Conservation (phyloP, 208 protist species). For the Wallacemonas rigidus region DNA sequence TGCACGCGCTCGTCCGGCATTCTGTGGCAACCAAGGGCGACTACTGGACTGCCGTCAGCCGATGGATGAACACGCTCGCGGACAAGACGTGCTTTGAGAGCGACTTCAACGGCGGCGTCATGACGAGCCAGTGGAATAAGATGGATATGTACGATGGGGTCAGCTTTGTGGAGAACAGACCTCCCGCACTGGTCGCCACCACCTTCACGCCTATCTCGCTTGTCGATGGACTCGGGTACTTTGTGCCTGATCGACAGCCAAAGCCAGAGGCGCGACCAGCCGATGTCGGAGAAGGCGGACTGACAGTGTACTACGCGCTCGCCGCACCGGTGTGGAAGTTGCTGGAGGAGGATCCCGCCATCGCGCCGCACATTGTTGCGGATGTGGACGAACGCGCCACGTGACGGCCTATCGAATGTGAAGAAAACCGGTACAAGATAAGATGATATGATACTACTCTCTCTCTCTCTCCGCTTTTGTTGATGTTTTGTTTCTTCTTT, state of each 20-base stretch:
- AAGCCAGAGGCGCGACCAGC: background rate
- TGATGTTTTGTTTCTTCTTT: background rate
- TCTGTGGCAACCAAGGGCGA: background rate
- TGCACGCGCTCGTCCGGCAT: slow-evolving; percentile 22
- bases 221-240: slow-evolving; percentile 30
- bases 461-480: background rate
- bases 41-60: slow-evolving; percentile 9
- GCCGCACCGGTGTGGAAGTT: slow-evolving; percentile 15
- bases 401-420: background rate
- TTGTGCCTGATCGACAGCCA: slow-evolving; percentile 20
- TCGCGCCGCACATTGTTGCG: slow-evolving; percentile 8
- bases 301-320: slow-evolving; percentile 22
- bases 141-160: slow-evolving; percentile 28
- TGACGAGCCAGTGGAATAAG: slow-evolving; percentile 34
- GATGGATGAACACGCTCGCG: slow-evolving; percentile 25
- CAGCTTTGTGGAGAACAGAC: slow-evolving; percentile 12
- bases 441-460: background rate
- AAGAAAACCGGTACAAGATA: background rate
- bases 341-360: slow-evolving; percentile 13
- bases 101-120: slow-evolving; percentile 27
- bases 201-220: slow-evolving; percentile 35
- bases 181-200: slow-evolving; percentile 22
- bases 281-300: background rate
- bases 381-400: background rate
- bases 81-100: slow-evolving; percentile 22